Evolutionary conservation across 371 early-diverging fungal species (phyloP).

Genomic region (Conidiobolus incongruus): DNA sequence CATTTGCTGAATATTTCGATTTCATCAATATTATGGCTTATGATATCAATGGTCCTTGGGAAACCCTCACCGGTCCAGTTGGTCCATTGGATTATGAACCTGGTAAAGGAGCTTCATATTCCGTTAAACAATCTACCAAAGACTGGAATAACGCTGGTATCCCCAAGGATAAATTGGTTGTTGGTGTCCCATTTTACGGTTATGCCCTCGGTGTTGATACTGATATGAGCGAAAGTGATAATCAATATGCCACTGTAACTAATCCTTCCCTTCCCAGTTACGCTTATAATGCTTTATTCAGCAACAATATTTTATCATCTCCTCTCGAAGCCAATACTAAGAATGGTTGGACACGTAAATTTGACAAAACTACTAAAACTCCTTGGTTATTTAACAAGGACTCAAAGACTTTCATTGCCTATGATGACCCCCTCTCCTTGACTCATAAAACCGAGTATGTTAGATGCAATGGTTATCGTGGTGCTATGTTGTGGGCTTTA

Average conservation of each 20-base stretch:
- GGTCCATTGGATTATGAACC: slow-evolving; percentile 19
- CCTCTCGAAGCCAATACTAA: slow-evolving; percentile 13
- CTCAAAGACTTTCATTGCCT: slow-evolving; percentile 23
- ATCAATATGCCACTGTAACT: slow-evolving; percentile 24
- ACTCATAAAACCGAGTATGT: slow-evolving; percentile 27
- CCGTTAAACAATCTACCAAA: slow-evolving; percentile 10
- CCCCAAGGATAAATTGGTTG: slow-evolving; percentile 26
- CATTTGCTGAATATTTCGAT: slow-evolving; percentile 26
- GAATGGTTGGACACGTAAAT: slow-evolving; percentile 19
- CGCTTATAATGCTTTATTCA: slow-evolving; percentile 19
- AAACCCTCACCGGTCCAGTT: slow-evolving; percentile 26
- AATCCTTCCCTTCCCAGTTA: slow-evolving; percentile 17
- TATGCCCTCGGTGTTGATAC: slow-evolving; percentile 31
- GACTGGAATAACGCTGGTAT: slow-evolving; percentile 29
- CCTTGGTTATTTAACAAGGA: slow-evolving; percentile 39
- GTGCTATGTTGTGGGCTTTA: slow-evolving; percentile 36
- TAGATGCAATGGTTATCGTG: slow-evolving; percentile 19
- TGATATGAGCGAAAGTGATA: slow-evolving; percentile 22
- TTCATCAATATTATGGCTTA: slow-evolving; percentile 29
- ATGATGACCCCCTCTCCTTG: slow-evolving; percentile 34
- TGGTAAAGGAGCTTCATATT: slow-evolving; percentile 31
- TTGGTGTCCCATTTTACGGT: slow-evolving; percentile 37
- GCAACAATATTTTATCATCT: slow-evolving; percentile 27
- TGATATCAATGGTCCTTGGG: slow-evolving; percentile 22
- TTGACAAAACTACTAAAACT: slow-evolving; percentile 30